phyloP scores from a whole-genome alignment of 2,329 filamentous ascomycete species.

The Sporothrix mexicana region DNA sequence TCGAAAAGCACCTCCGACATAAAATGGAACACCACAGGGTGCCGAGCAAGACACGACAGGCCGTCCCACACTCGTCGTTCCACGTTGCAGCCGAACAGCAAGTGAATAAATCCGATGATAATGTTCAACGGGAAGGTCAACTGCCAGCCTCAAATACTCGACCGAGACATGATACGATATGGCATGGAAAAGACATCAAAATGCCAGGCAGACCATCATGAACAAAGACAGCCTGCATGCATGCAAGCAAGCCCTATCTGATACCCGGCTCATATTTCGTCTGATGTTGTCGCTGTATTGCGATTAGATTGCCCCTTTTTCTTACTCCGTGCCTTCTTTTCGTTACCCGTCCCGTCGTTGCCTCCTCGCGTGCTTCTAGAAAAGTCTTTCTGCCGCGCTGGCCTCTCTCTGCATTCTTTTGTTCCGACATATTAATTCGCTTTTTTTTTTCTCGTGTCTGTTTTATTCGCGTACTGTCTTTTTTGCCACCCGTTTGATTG shows the following conservation, averaged over 20 bases:
- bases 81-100: too few relatives aligned
- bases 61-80: not conserved
- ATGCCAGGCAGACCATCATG: not conserved
- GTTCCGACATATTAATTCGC: not conserved
- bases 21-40: not conserved
- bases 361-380: slow-evolving; percentile 12
- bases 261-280: not conserved
- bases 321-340: not conserved
- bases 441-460: not conserved
- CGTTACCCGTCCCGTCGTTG: too few relatives aligned
- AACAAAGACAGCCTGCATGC: too few relatives aligned
- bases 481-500: slow-evolving; percentile 20
- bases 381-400: not conserved
- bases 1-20: not conserved
- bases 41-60: slow-evolving; percentile 20
- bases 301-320: slow-evolving; percentile 5
- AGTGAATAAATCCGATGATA: too few relatives aligned
- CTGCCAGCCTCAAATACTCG: too few relatives aligned
- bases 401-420: not conserved
- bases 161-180: not conserved
- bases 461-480: not conserved
- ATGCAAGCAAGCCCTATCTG: slow-evolving; percentile 6
- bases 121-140: too few relatives aligned
- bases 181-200: not conserved
- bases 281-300: not conserved